Evolutionary conservation across 148 eudicot genomes (phyloP), one percentile per base, ranked within the genome.

Genomic region (Silene conica): DNA sequence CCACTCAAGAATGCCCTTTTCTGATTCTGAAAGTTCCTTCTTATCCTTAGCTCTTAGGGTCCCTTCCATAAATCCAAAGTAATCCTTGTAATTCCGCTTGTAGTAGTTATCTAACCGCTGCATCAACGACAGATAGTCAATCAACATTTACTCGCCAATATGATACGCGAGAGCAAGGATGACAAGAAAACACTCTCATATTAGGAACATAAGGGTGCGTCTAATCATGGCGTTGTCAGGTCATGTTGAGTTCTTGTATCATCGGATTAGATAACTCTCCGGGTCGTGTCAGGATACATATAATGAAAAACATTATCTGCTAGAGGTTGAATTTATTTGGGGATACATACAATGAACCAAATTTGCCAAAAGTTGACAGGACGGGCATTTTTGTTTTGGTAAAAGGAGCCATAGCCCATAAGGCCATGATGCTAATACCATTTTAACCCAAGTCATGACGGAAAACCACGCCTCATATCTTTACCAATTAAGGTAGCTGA

Each of bases 31-130:
- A 59, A 95, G 88, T 13, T 83, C 69, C 48, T 85, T 50, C 4
- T 73, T 85, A 50, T 84, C 81, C 82, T 90, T 92, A 34, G 84
- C 85, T 82, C 63, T 82, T 55, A 90, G 41, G 6, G 86, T 68
- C 34, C 96, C 97, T 84, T 90, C 99, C 14, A 83, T 76, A 55
- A 88, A 87, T 10, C 80, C 93, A 34, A 95, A 95, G 82, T 95
- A 95, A 76, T 92, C 99, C 84, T 80, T 87, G 84, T 95, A 95
- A 78, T 92, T 95, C 26, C 97, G 81, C 81, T 85, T 95, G 89
- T 95, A 90, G 74, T 86, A 95, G 52, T 88, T 81, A 2, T 90
- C 93, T 85, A 92, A 15, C 73, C 99, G 89, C 99, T 95, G 83
- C 60, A 78, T 26, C 4, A 20, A 59, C 15, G 18, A 62, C 5